Evolutionary conservation across 2,329 filamentous ascomycete genomes (phyloP).

Genomic region (Fusarium sp.): DNA sequence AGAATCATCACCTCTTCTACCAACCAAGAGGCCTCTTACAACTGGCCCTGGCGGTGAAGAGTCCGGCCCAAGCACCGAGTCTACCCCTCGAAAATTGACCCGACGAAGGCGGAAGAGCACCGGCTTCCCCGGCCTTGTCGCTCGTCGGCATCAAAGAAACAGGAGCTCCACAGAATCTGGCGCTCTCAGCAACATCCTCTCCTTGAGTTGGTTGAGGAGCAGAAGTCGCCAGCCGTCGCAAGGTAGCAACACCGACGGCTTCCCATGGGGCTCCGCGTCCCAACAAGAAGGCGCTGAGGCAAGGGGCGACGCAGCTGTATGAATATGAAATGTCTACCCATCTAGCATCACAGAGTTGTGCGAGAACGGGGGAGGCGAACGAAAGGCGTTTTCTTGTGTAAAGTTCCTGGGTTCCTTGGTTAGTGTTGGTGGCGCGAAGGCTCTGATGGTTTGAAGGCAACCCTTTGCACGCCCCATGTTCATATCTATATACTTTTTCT

Average conservation of each 20-base stretch:
- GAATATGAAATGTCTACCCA: constrained; percentile 37
- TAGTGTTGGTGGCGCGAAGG: constrained; percentile 13
- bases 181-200: constrained; percentile 66
- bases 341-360: constrained; percentile 31
- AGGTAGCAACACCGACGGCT: constrained; percentile 41
- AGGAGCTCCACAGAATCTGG: constrained; percentile 62
- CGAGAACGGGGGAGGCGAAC: constrained; percentile 36
- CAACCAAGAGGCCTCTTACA: constrained; percentile 51
- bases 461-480: constrained; percentile 6
- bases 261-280: constrained; percentile 24
- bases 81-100: constrained; percentile 50
- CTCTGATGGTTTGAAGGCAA: constrained; percentile 8
- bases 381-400: constrained; percentile 41
- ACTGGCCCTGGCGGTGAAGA: constrained; percentile 49
- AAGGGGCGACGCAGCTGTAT: constrained; percentile 53
- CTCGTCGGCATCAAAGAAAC: constrained; percentile 60
- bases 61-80: constrained; percentile 50
- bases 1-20: constrained; percentile 59
- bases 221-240: constrained; percentile 43
- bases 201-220: constrained; percentile 67
- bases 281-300: constrained; percentile 40
- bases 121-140: constrained; percentile 72
- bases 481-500: constrained; percentile 25
- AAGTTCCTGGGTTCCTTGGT: constrained; percentile 27
- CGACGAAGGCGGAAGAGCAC: constrained; percentile 69